A percentile compares a stretch with the other conserved stretches of the same genome.
phyloP scores from a whole-genome alignment of 1,139 yeast genomes.

The Yamadazyma buinensis region DNA sequence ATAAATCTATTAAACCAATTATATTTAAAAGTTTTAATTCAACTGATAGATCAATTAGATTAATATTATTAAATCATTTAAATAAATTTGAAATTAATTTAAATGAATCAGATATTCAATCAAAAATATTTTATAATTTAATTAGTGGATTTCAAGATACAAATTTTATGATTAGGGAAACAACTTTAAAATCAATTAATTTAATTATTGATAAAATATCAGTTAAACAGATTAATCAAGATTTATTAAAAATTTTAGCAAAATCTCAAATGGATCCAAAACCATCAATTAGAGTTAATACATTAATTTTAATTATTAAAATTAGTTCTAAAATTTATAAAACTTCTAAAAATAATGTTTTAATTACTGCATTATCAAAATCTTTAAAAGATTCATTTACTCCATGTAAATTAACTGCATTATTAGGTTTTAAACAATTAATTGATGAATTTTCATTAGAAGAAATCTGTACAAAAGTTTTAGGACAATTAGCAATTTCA shows the following conservation, averaged over 20 bases:
- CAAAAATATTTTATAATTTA: constrained; percentile 62
- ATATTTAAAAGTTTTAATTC: constrained; percentile 60
- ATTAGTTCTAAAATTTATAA: constrained; percentile 64
- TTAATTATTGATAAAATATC: constrained; percentile 63
- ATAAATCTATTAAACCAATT: constrained; percentile 54
- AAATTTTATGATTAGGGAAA: constrained; percentile 74
- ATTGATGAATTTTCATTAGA: constrained; percentile 67
- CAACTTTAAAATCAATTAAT: constrained; percentile 70
- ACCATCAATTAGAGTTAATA: constrained; percentile 82
- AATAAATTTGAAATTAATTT: constrained; percentile 52
- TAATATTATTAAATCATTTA: constrained; percentile 62
- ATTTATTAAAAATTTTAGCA: constrained; percentile 74
- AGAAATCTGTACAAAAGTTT: constrained; percentile 75
- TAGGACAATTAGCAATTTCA: constrained; percentile 83
- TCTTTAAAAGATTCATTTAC: constrained; percentile 78
- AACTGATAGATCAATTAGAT: constrained; percentile 73
- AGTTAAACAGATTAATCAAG: constrained; percentile 83
- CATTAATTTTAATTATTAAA: constrained; percentile 70
- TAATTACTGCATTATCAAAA: constrained; percentile 83
- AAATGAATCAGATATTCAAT: constrained; percentile 61
- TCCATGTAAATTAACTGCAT: constrained; percentile 74
- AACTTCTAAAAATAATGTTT: constrained; percentile 61
- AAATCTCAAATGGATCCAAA: constrained; percentile 84
- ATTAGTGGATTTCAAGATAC: constrained; percentile 84
- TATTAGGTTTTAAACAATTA: constrained; percentile 67